Evolutionary conservation across 371 early-diverging fungal species (phyloP), one percentile per base, ranked within the genome.

Genomic region (Mortierella sp.): DNA sequence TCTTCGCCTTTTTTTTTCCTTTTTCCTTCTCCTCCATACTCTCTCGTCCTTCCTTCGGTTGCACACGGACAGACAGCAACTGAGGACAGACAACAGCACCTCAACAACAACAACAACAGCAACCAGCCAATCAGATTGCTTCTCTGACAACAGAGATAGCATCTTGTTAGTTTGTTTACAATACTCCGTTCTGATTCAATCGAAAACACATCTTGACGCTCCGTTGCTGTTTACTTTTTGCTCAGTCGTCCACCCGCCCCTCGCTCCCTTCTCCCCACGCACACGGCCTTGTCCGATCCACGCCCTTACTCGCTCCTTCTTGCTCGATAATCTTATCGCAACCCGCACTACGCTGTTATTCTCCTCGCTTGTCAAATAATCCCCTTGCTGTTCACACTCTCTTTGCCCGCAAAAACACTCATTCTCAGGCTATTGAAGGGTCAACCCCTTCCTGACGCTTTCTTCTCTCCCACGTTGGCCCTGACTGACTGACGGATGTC

Each of bases 141-240:
- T 24, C 5, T 51, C 5, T 34, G 21, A n/a, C 11, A 51, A 16
- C 5, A 59, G 69, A 51, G 57, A 54, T 43, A 53, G 64, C 51
- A 40, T 34, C 11, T 24, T 26, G 8, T 16, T 40, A 34, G n/a
- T 19, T 51, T n/a, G n/a, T n/a, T n/a, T 70, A 69, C 71, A 77
- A 28, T 81, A 50, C 50, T 16, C 16, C 73, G 1, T 1, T 21
- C 28, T 14, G 11, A 81, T 81, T 81, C 81, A 81, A 74, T 81
- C 81, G 82, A 78, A 82, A 82, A 82, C 61, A 54, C 16, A 61
- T 61, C 59, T 59, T 19, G 26, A 21, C 67, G 37, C 67, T 34
- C n/a, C 57, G 24, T 48, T 72, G 14, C 51, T 73, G 43, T 61
- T 37, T 59, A 26, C 34, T 40, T 72, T 72, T 14, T 26, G 5